These are phyloP conservation scores for Parmelia sp. DNA, from an alignment of 495 filamentous ascomycete genomes.

Conservation along the genomic window DNA sequence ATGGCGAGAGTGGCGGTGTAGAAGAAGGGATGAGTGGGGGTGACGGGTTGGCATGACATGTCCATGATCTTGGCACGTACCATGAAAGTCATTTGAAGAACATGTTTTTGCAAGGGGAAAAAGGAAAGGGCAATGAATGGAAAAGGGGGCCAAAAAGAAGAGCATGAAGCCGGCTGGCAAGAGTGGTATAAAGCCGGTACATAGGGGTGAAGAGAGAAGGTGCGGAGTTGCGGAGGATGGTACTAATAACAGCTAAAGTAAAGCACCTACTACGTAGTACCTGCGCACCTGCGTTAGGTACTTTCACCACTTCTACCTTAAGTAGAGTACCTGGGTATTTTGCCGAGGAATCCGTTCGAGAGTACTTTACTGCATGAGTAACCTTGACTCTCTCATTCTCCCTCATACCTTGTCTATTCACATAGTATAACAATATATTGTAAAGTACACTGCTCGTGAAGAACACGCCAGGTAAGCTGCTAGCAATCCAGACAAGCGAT, in stretches of 20 bases:
- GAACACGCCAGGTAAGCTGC: background rate
- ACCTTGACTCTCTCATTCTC: background rate
- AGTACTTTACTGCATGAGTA: too few relatives aligned
- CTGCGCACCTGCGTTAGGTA: too few relatives aligned
- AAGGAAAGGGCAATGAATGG: too few relatives aligned
- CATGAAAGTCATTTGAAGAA: background rate
- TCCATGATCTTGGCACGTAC: background rate
- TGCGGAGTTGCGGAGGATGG: background rate
- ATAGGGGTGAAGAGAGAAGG: too few relatives aligned
- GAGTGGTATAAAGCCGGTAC: background rate
- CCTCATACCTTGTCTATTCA: background rate
- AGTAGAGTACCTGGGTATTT: too few relatives aligned
- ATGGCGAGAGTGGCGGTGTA: background rate
- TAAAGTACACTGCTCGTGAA: background rate
- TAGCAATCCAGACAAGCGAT: background rate
- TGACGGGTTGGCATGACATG: background rate
- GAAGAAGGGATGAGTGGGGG: background rate
- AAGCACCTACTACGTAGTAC: too few relatives aligned
- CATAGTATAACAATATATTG: background rate
- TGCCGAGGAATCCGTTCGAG: too few relatives aligned
- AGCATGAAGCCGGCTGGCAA: background rate
- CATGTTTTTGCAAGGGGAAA: background rate
- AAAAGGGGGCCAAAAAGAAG: too few relatives aligned
- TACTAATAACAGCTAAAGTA: too few relatives aligned
- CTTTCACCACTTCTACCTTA: too few relatives aligned